Evolutionary conservation across 2,329 filamentous ascomycete genomes (phyloP), one percentile per base, ranked within the genome.

Genomic region (Fusarium sambucinum): DNA sequence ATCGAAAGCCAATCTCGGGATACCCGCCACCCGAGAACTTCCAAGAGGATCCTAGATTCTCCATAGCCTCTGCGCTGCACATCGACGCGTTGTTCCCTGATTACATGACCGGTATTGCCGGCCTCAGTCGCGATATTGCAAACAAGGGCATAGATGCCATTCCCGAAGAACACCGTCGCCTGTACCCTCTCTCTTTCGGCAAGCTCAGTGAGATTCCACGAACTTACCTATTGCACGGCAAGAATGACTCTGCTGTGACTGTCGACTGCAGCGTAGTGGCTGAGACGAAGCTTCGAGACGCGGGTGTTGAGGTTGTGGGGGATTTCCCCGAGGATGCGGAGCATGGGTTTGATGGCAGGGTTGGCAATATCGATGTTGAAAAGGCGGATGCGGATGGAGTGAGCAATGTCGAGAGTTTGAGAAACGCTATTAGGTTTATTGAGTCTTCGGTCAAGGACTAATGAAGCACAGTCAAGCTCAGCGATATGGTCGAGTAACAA

Each of bases 231-330:
- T 25, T 73, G 0, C 71, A 73, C 12, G 71, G 71, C 1, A 53
- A 48, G 3, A 73, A 70, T 10, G 71, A 73, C 33, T 65, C 71
- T 13, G 71, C 63, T 44, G 71, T 73, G 4, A 68, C 71, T 0
- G 42, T 69, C 0, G 66, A 68, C 3, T 59, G 45, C 5, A 73
- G 71, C n/a, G 17, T 57, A 3, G 44, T 53, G 7, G 71, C 71
- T 27, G 66, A 61, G 19, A 59, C 70, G 41, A 72, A 64, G 19
- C 63, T 73, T 10, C 55, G 55, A 6, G 61, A 55, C 1, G 61
- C 51, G 0, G 71, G 71, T 0, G 54, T 68, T 5, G 37, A 62
- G 1, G 57, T 72, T 0, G 21, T 50, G 0, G 42, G 53, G 1
- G 69, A 73, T 16, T 73, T 70, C 4, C 71, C 71, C 0, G 59